phyloP scores from a whole-genome alignment of 257 asterid species.

The Plectranthus barbatus region DNA sequence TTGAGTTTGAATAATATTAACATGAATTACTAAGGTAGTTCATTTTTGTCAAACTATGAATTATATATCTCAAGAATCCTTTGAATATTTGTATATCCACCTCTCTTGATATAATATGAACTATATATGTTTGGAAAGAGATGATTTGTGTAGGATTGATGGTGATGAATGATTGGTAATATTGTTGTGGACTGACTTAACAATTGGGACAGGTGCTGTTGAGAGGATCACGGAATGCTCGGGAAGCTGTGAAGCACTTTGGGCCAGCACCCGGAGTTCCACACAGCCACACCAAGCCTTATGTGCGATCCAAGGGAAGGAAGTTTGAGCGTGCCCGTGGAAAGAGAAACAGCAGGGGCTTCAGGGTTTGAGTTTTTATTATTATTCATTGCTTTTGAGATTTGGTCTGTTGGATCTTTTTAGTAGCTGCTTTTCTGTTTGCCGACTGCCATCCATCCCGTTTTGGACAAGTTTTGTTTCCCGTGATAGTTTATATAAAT shows the following conservation, averaged over 20 bases:
- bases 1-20: background rate
- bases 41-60: too few species aligned
- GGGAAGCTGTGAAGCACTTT: conserved; percentile 94
- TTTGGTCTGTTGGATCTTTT: background rate
- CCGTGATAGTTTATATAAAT: too few species aligned
- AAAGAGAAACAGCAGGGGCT: conserved; percentile 75
- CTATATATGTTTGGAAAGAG: too few species aligned
- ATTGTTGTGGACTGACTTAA: too few species aligned
- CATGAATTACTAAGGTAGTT: background rate
- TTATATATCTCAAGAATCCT: too few species aligned
- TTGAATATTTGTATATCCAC: too few species aligned
- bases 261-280: conserved; percentile 99
- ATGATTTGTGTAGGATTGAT: too few species aligned
- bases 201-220: conserved; percentile 51
- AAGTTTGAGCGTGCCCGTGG: conserved; percentile 91
- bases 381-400: background rate
- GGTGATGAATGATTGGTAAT: too few species aligned
- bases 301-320: conserved; percentile 87
- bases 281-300: conserved; percentile 93
- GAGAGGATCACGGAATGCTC: conserved; percentile 78
- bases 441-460: background rate
- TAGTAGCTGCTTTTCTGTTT: background rate
- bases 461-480: conserved; percentile 7
- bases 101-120: too few species aligned
- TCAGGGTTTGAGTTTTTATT: conserved; percentile 40